Base-by-base conservation (phyloP, 2,329 filamentous ascomycete species). In the Penicillium psychrosexuale region DNA sequence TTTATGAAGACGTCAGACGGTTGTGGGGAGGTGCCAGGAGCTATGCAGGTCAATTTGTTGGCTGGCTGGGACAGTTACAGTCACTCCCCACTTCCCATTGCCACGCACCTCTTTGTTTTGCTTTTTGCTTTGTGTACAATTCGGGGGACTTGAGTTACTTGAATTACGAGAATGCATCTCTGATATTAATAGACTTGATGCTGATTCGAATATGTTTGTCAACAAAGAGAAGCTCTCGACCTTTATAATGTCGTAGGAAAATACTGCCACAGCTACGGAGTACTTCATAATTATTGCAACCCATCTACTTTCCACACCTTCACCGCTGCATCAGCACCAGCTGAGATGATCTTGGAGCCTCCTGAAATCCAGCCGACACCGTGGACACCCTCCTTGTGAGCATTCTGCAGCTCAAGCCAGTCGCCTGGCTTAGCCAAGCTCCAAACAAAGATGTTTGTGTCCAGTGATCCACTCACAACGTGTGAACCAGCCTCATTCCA, bases 321-420 rank as follows among this genome's bases (percentile, higher is more conserved):
- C 45, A 99, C 83, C 0, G 90, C 87, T 33, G 90, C 93, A 80
- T 99, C 94, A 11, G 87, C 89, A 43, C 94, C 94, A 5, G 85
- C 84, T 63, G 88, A 95, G 9, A 89, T 85, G 47, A 97, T 80
- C 75, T 83, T 90, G 17, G 74, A 74, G 55, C 80, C 79, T 8
- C 82, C 84, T 28, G 81, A 82, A 13, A 90, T 80, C 91, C 93
- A 99, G 12, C 82, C 82, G 15, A 97, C 88, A 15, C 90, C 93
- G 63, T 88, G 91, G 17, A 97, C 91, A 9, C 94, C 94, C 69
- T 97, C 94, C 77, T 97, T 97, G 77, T 99, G 94, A 47, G 93
- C 91, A 69, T 96, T 96, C 22, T 85, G 76, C 13, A 86, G 87
- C 78, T 94, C 93, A 63, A 95, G 83, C 63, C 93, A 83, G 73